Evolutionary conservation across 2,329 filamentous ascomycete genomes (phyloP), one percentile per base, ranked within the genome.

Genomic region (Teratosphaeria zuluensis): DNA sequence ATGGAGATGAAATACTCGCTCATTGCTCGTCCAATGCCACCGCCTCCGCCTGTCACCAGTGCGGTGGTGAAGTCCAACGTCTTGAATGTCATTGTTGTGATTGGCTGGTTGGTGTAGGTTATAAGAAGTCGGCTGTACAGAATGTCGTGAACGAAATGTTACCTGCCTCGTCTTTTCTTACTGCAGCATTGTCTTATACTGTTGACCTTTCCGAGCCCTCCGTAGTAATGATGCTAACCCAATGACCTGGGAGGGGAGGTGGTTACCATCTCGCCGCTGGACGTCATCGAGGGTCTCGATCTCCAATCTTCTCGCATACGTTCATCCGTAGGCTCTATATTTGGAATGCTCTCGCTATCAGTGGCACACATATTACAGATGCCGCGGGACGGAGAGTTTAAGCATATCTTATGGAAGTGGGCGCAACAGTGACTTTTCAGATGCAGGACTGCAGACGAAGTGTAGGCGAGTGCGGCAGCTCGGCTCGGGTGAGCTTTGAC

Each of bases 1-100:
- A 72, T 68, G 0, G 72, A 74, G 56, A 80, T 72, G 55, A 81
- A 71, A 59, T 78, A 77, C 53, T 78, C 65, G 0, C 78, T 73
- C 19, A 83, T 70, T 1, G 76, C 78, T 58, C 74, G 74, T 56
- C 80, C 79, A 24, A 83, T 80, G 35, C 80, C 81, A 19, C 79
- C 79, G 0, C 71, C 79, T 19, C 80, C 81, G 4, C 80, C 78
- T 0, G 78, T 81, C 48, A 58, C 67, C 54, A 82, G 70, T 8
- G 78, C 79, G 61, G 75, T 78, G 0, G 75, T 73, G 66, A 76
- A 75, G 57, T 62, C 62, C 56, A 74, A 68, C 9, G 66, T 68
- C 48, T 65, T 59, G 56, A 57, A 60, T 2, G 33, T 9, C 33
- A 35, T 35, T 9, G 33, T 35, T 9, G 33, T 9, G 33, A 2